A percentile compares a stretch with the other conserved stretches of the same genome.
These are phyloP conservation scores for Cladosporium sp. DNA, from an alignment of 2,329 filamentous ascomycete genomes.

Conservation along the genomic window DNA sequence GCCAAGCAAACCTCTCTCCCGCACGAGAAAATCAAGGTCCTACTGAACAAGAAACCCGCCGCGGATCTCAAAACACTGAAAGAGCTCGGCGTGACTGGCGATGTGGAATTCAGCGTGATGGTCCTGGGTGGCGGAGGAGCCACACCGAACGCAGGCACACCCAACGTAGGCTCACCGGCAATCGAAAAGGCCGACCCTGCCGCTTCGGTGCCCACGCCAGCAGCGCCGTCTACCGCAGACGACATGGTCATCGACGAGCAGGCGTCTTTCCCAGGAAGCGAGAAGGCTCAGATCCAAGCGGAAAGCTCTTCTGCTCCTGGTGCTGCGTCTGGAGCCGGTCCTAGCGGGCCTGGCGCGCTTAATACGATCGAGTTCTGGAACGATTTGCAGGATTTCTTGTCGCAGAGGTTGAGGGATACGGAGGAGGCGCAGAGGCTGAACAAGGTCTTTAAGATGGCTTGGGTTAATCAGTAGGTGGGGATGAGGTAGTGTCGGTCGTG, in stretches of 20 bases:
- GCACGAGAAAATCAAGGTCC: constrained; percentile 75
- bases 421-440: constrained; percentile 60
- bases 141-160: constrained; percentile 25
- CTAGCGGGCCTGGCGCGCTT: constrained; percentile 48
- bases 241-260: constrained; percentile 31
- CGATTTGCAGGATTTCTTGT: constrained; percentile 75
- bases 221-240: constrained; percentile 20
- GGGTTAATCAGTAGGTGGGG: constrained; percentile 45
- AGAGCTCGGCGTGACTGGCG: constrained; percentile 41
- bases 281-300: constrained; percentile 30
- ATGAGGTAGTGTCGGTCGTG: not conserved
- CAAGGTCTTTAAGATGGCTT: constrained; percentile 65
- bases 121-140: constrained; percentile 59
- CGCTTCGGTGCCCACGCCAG: constrained; percentile 17
- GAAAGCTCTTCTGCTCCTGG: constrained; percentile 51
- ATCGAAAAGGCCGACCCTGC: constrained; percentile 37
- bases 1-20: constrained; percentile 58
- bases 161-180: constrained; percentile 36
- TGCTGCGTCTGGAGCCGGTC: constrained; percentile 32
- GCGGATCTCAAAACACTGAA: constrained; percentile 32
- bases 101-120: constrained; percentile 81
- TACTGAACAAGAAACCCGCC: constrained; percentile 83
- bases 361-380: constrained; percentile 75
- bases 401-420: constrained; percentile 71
- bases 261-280: constrained; percentile 26